These are phyloP conservation scores for Paspalum notatum DNA, from an alignment of 176 grass and related monocot species.

Conservation along the genomic window DNA sequence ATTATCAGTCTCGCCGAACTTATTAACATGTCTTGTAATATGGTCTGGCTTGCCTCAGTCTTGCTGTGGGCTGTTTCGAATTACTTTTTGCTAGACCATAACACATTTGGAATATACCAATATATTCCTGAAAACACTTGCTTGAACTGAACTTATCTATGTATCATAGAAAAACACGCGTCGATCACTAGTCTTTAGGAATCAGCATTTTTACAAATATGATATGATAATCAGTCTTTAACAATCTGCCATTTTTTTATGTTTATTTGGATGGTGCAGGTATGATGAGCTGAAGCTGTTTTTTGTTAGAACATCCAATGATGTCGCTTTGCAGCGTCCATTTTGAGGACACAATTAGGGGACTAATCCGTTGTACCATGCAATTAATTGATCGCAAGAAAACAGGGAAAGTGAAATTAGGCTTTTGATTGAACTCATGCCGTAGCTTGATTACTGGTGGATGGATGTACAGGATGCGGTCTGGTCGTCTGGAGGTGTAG, in stretches of 20 bases:
- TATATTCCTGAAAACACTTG: too few species aligned
- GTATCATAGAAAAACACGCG: slow-evolving; percentile 5
- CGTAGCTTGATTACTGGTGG: neutral
- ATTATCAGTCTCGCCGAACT: neutral
- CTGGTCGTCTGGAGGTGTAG: neutral
- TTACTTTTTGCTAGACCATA: neutral
- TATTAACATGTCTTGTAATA: neutral
- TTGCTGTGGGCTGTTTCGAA: too few species aligned
- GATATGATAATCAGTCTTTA: neutral
- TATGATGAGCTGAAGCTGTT: slow-evolving; percentile 12
- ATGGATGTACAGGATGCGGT: neutral
- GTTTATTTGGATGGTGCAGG: slow-evolving; percentile 39
- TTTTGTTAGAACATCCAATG: slow-evolving; percentile 18
- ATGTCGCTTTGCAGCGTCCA: neutral
- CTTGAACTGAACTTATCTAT: neutral
- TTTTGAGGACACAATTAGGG: neutral
- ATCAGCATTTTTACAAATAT: neutral
- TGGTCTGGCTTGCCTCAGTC: neutral
- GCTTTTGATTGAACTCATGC: neutral
- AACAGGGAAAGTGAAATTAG: neutral
- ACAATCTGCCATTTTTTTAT: neutral
- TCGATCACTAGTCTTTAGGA: neutral
- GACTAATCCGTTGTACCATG: slow-evolving; percentile 8
- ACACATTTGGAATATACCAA: too few species aligned
- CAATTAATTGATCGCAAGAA: too few species aligned